Evolutionary conservation across 2,329 filamentous ascomycete genomes (phyloP).

Genomic region (Bipolaris oryzae): DNA sequence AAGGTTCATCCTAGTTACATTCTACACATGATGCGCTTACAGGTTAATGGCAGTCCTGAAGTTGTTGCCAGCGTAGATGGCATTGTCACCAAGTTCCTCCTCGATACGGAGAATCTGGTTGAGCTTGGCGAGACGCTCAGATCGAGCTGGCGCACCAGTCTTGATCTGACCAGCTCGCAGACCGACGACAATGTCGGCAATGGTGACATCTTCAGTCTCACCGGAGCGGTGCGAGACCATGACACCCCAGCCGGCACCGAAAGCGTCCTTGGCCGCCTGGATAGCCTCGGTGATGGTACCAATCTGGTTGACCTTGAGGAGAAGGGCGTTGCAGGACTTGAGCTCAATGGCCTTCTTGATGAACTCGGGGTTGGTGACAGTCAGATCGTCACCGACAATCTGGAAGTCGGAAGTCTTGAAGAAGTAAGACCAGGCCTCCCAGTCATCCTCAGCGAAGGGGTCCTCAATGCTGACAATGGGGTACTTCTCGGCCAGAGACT

Average conservation of each 20-base stretch:
- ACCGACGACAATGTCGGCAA: constrained; percentile 96
- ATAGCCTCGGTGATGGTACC: constrained; percentile 98
- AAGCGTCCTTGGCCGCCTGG: constrained; percentile 98
- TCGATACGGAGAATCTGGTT: constrained; percentile 99
- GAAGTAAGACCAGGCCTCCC: constrained; percentile 99
- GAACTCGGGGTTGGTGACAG: constrained; percentile 96
- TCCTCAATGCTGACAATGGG: constrained; percentile 99
- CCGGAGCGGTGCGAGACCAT: constrained; percentile 99
- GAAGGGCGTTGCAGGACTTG: constrained; percentile 97
- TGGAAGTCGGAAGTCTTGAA: constrained; percentile 99
- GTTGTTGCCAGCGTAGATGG: constrained; percentile 87
- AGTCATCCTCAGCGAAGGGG: constrained; percentile 99
- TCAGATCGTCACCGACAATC: constrained; percentile 98
- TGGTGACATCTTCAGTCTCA: constrained; percentile 99
- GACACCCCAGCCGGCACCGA: constrained; percentile 91
- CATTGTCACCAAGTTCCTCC: constrained; percentile 87
- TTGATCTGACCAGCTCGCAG: constrained; percentile 93
- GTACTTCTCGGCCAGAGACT: constrained; percentile 88
- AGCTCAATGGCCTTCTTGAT: constrained; percentile 99
- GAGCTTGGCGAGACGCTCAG: constrained; percentile 98
- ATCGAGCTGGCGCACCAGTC: constrained; percentile 72
- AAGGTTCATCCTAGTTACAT: not conserved
- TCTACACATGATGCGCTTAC: constrained; percentile 21
- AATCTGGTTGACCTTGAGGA: constrained; percentile 99
- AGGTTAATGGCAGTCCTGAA: constrained; percentile 92